Evolutionary conservation across 2,329 filamentous ascomycete species (phyloP).

Genomic region (Sporothrix luriei): DNA sequence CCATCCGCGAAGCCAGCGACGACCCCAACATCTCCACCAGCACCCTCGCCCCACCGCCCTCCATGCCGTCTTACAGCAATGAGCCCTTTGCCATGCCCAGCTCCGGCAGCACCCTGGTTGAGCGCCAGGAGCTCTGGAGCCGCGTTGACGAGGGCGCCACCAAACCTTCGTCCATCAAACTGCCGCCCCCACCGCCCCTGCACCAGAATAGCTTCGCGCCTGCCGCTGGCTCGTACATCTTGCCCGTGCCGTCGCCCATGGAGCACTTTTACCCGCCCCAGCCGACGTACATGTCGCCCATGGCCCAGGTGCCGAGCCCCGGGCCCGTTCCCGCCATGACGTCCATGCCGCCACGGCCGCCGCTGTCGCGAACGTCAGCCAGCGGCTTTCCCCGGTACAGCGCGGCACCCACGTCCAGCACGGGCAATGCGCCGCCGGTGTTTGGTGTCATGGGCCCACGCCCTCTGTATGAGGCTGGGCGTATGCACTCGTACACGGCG

Average conservation of each 20-base stretch:
- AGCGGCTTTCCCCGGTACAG: slow-evolving; percentile 3
- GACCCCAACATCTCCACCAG: slow-evolving; percentile 13
- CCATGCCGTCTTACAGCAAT: neutral
- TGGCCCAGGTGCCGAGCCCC: neutral
- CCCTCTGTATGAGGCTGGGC: slow-evolving; percentile 20
- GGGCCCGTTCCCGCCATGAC: neutral
- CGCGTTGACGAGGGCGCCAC: slow-evolving; percentile 28
- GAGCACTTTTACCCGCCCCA: slow-evolving; percentile 3
- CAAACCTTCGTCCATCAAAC: slow-evolving; percentile 1
- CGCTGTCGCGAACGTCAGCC: neutral
- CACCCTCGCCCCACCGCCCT: slow-evolving; percentile 11
- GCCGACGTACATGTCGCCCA: slow-evolving; percentile 12
- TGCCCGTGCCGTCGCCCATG: slow-evolving; percentile 9
- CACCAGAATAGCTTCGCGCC: neutral
- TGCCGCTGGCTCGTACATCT: neutral
- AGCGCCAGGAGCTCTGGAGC: slow-evolving; percentile 28
- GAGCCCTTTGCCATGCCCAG: slow-evolving; percentile 9
- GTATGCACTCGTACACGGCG: slow-evolving; percentile 24
- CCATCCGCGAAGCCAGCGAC: slow-evolving; percentile 13
- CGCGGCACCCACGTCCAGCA: neutral
- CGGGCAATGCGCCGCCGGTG: neutral
- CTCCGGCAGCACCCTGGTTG: slow-evolving; percentile 25
- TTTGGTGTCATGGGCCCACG: slow-evolving; percentile 26
- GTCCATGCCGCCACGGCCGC: slow-evolving; percentile 15
- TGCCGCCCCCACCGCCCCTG: neutral